Evolutionary conservation across 148 eudicot genomes (phyloP).

Genomic region (Arctostaphylos glauca): DNA sequence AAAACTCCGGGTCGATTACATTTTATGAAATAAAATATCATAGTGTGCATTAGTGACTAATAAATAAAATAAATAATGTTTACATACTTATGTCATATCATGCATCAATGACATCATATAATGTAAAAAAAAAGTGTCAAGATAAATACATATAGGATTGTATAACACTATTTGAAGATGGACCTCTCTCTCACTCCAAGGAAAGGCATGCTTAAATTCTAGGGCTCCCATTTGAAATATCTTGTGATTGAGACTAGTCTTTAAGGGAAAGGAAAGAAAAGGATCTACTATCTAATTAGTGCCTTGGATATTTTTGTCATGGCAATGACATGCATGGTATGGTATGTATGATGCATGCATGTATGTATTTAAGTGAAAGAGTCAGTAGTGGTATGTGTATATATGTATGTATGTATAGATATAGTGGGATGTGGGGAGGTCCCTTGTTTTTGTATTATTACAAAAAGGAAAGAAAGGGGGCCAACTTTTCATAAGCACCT

Average conservation of each 20-base stretch:
- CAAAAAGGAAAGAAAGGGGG: constrained; percentile 15
- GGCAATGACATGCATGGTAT: neutral
- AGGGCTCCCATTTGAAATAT: neutral
- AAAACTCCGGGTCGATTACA: too few species aligned
- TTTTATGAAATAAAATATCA: neutral
- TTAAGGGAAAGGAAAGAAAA: constrained; percentile 15
- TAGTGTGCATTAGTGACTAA: too few species aligned
- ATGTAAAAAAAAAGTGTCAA: too few species aligned
- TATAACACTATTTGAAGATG: neutral
- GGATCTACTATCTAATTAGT: neutral
- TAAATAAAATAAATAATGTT: neutral
- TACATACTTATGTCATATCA: neutral
- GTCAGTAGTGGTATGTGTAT: neutral
- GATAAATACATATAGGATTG: neutral
- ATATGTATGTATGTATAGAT: neutral
- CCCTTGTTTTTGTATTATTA: constrained; percentile 5
- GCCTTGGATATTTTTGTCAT: constrained; percentile 7
- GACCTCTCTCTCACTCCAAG: constrained; percentile 3
- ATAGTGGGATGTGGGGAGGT: constrained; percentile 16
- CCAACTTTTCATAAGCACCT: constrained; percentile 14
- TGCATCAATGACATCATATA: too few species aligned
- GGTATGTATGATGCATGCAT: neutral
- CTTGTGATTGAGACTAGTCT: constrained; percentile 14
- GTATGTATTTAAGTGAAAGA: too few species aligned
- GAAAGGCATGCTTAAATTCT: constrained; percentile 6